Base-by-base conservation (phyloP, 768 basidiomycete genomes). In the Psilocybe cyanescens region DNA sequence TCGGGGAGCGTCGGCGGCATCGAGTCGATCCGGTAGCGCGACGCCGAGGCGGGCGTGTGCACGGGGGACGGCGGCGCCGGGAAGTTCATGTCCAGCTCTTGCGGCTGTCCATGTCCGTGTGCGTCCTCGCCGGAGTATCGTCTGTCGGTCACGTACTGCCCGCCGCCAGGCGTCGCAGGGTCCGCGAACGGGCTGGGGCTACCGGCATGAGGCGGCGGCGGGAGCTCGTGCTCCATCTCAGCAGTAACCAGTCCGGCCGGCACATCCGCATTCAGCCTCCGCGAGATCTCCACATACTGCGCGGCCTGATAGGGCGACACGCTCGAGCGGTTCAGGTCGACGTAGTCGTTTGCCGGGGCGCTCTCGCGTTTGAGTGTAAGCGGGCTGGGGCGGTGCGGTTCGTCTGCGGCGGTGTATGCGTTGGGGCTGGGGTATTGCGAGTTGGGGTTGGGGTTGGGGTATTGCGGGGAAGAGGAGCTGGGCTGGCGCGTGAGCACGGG, bases 221-320 rank as follows among this genome's bases (percentile, higher is more conserved):
- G 74, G 68, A 16, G 73, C 71, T 72, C 67, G 39, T 68, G 64
- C 16, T 71, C 69, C 19, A 70, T 62, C 5, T 62, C 59, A 3
- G 75, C 73, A 8, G 74, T 76, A 33, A 67, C 61, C 29, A 80
- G 63, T 30, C 76, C 78, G 41, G 57, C 64, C 4, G 80, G 79
- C 8, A 76, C 72, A 14, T 78, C 72, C 4, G 74, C 68, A 59
- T 85, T 81, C 44, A 92, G 71, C 17, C 77, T 82, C 66, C 81
- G 78, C 4, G 87, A 84, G 58, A 91, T 91, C 67, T 88, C 90
- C 17, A 79, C 83, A 67, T 92, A 92, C 70, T 92, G 91, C 0
- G 79, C 81, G 44, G 88, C 90, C 68, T 92, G 91, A 80, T 81
- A 90, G 0, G 90, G 90, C 3, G 89, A 86, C 2, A 91, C 83